Percentiles rank a stretch among this genome's conserved stretches.
Conservation (phyloP, 148 eudicot species). For the Amaranthus palmeri region DNA sequence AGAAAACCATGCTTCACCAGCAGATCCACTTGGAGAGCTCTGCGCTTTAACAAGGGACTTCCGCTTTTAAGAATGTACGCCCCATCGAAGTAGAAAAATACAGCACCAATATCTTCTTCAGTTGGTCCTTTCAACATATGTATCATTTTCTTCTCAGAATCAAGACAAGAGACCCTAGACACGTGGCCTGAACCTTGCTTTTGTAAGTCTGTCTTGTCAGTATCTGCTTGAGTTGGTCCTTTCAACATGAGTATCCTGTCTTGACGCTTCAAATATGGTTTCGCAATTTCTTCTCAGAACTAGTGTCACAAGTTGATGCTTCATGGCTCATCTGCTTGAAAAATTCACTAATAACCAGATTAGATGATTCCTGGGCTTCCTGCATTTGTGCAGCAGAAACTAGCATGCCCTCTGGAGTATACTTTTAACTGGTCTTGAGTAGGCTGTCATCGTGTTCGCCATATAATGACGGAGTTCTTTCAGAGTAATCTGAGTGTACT, state of each 20-base stretch:
- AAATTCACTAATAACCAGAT: slow-evolving; percentile 51
- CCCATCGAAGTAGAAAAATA: slow-evolving; percentile 58
- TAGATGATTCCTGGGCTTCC: slow-evolving; percentile 61
- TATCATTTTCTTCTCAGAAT: slow-evolving; percentile 26
- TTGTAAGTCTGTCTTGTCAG: slow-evolving; percentile 26
- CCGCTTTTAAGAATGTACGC: slow-evolving; percentile 41
- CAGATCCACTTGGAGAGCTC: slow-evolving; percentile 54
- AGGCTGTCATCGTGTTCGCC: slow-evolving; percentile 18
- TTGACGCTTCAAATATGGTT: slow-evolving; percentile 23
- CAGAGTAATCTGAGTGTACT: slow-evolving; percentile 13
- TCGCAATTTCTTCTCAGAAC: too few species aligned
- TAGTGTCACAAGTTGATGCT: too few species aligned
- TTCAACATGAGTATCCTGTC: slow-evolving; percentile 20
- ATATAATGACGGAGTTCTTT: slow-evolving; percentile 15
- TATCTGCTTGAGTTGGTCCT: slow-evolving; percentile 23
- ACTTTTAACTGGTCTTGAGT: slow-evolving; percentile 21
- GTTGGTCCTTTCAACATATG: slow-evolving; percentile 29
- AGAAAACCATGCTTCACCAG: slow-evolving; percentile 68
- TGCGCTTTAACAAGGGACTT: slow-evolving; percentile 39
- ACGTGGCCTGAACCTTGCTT: slow-evolving; percentile 34
- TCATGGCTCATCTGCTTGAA: slow-evolving; percentile 51
- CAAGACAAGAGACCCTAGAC: slow-evolving; percentile 30
- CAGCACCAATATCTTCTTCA: slow-evolving; percentile 38
- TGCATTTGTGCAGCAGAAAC: slow-evolving; percentile 59
- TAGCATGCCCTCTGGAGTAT: slow-evolving; percentile 42